Percentiles rank a stretch among this genome's conserved stretches.
Evolutionary conservation across 2,329 filamentous ascomycete genomes (phyloP).

Genomic region (Paecilomyces formosus): DNA sequence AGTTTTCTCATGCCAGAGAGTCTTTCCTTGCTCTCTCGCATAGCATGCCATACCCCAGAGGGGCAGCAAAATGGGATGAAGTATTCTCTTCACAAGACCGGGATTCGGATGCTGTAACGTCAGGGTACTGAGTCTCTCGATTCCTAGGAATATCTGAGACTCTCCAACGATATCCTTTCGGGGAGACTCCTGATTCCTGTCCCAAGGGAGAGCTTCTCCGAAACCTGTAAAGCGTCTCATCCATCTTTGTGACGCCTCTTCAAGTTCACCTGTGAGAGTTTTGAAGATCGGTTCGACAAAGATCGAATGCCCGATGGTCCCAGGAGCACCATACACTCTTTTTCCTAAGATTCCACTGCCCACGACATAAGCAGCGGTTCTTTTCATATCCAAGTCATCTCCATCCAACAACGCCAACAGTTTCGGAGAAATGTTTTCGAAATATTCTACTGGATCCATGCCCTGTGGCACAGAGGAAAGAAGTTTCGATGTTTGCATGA

Average conservation of each 20-base stretch:
- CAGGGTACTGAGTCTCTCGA: conserved; percentile 29
- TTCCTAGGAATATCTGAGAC: conserved; percentile 18
- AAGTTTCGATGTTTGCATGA: conserved; percentile 36
- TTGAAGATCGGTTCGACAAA: conserved; percentile 35
- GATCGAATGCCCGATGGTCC: conserved; percentile 33
- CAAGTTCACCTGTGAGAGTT: conserved; percentile 24
- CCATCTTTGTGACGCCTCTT: conserved; percentile 18
- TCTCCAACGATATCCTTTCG: conserved; percentile 17
- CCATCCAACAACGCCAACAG: conserved; percentile 33
- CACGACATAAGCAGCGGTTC: conserved; percentile 35
- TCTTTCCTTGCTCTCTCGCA: conserved; percentile 21
- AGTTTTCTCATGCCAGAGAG: conserved; percentile 18
- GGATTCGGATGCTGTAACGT: conserved; percentile 36
- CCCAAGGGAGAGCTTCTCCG: conserved; percentile 5
- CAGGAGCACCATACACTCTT: conserved; percentile 29
- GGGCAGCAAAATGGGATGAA: conserved; percentile 32
- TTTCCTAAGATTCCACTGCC: conserved; percentile 38
- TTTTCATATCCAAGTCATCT: conserved; percentile 30
- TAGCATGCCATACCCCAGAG: conserved; percentile 35
- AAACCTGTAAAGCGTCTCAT: conserved; percentile 15
- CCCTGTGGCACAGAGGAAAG: conserved; percentile 35
- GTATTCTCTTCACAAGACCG: conserved; percentile 32
- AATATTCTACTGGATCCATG: conserved; percentile 28
- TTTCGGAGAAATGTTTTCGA: conserved; percentile 31
- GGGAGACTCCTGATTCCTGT: background rate